A percentile compares a stretch with the other conserved stretches of the same genome.
Conservation (phyloP, 805 yeast genomes). For the Candida endomychidarum region DNA sequence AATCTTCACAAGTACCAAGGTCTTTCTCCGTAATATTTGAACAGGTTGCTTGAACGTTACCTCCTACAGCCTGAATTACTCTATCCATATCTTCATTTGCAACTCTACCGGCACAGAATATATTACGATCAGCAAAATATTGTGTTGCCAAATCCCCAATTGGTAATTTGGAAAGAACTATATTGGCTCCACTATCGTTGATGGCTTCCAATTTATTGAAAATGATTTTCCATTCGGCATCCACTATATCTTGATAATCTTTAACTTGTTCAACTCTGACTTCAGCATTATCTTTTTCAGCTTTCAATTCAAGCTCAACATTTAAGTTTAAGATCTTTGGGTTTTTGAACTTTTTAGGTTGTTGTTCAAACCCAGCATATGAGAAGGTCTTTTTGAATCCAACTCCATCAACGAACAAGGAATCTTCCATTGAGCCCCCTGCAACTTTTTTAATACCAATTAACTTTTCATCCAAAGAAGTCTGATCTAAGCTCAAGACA, state of each 20-base stretch:
- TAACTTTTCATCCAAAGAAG: constrained; percentile 81
- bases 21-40: constrained; percentile 67
- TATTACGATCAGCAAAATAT: constrained; percentile 92
- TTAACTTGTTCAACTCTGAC: constrained; percentile 91
- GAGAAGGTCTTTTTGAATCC: constrained; percentile 97
- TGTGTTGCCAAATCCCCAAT: constrained; percentile 99
- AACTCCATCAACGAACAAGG: constrained; percentile 86
- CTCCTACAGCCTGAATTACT: constrained; percentile 92
- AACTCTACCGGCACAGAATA: constrained; percentile 97
- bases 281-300: constrained; percentile 98
- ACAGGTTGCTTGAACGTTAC: constrained; percentile 73
- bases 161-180: constrained; percentile 90
- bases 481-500: constrained; percentile 79
- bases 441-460: constrained; percentile 94
- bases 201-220: constrained; percentile 82
- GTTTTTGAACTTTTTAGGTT: constrained; percentile 78
- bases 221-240: constrained; percentile 98
- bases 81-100: constrained; percentile 86
- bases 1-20: constrained; percentile 79
- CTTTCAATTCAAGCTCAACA: constrained; percentile 93
- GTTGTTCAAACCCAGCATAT: constrained; percentile 98
- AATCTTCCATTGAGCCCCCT: constrained; percentile 96
- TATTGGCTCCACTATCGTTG: constrained; percentile 82
- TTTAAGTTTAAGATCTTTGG: constrained; percentile 85
- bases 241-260: constrained; percentile 94